Evolutionary conservation across 495 filamentous ascomycete species (phyloP), one percentile per base, ranked within the genome.

Genomic region (Aspergillus coremiiformis): DNA sequence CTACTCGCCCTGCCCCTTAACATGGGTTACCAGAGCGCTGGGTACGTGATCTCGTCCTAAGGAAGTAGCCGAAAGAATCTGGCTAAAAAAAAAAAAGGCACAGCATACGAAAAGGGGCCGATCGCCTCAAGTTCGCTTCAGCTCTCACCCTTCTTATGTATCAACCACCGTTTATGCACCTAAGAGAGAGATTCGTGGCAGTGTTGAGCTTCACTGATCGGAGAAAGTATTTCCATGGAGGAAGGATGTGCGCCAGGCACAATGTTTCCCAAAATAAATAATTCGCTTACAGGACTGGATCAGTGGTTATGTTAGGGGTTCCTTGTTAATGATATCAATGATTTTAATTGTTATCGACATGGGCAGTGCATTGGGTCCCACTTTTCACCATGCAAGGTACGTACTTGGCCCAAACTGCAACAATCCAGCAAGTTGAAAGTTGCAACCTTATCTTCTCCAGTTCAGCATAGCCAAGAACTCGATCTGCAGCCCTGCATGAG

Each of bases 351-450:
- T 33, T 44, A 53, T 58, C 50, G 56, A 63, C 55, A 63, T 52
- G 56, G 47, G 47, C 43, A 43, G 39, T 26, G 26, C 8, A 27
- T 8, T 8, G 29, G 39, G 37, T 50, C 57, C 57, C 53, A 49
- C 58, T 35, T 50, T 53, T 52, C 47, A 30, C 50, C 51, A 68
- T 67, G 67, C 64, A 70, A 70, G 66, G 67, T 57, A 65, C 62
- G 39, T 17, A 10, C 15, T 54, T 64, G 60, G 65, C 48, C 64
- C 54, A 51, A 63, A 60, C 62, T 56, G 52, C 39, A 50, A 52
- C 58, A 56, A 58, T 46, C 56, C 49, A 54, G 45, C 63, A n/a
- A n/a, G n/a, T n/a, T n/a, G n/a, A n/a, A n/a, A n/a, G n/a, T n/a
- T n/a, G n/a, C n/a, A 68, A 66, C 62, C 64, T 68, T 68, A 66